phyloP scores from a whole-genome alignment of 225 moss, liverwort and hornwort genomes.

The Pseudoscleropodium purum region DNA sequence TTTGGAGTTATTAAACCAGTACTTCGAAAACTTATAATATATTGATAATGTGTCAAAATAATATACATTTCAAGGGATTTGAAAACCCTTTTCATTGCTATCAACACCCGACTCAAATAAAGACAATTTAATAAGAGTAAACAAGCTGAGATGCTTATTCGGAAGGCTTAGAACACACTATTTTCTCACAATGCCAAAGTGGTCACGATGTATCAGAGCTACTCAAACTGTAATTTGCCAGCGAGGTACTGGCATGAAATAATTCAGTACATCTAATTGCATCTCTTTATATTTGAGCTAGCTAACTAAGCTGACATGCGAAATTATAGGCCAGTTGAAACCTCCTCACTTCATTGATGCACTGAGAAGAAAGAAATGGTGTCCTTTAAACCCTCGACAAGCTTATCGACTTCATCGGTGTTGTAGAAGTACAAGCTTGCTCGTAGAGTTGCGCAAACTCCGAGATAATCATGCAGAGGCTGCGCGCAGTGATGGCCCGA shows the following conservation, averaged over 20 bases:
- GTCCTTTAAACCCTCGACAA: conserved; percentile 64
- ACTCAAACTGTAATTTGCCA: neutral
- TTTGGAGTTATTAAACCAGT: neutral
- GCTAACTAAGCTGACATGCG: too few relatives aligned
- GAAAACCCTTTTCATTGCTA: neutral
- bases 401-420: conserved; percentile 61
- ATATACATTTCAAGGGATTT: neutral
- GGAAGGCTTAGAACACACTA: neutral
- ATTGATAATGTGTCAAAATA: neutral
- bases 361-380: conserved; percentile 58
- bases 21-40: neutral
- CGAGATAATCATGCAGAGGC: conserved; percentile 69
- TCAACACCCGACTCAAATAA: neutral
- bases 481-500: conserved; percentile 94
- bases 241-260: neutral
- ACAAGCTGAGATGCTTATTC: neutral
- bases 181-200: neutral
- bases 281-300: neutral
- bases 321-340: neutral
- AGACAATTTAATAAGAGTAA: neutral
- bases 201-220: neutral
- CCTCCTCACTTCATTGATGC: neutral
- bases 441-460: conserved; percentile 50
- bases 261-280: neutral
- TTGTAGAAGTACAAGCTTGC: conserved; percentile 97